Evolutionary conservation across 306 rosid species (phyloP).

Genomic region (Lathyrus sativus): DNA sequence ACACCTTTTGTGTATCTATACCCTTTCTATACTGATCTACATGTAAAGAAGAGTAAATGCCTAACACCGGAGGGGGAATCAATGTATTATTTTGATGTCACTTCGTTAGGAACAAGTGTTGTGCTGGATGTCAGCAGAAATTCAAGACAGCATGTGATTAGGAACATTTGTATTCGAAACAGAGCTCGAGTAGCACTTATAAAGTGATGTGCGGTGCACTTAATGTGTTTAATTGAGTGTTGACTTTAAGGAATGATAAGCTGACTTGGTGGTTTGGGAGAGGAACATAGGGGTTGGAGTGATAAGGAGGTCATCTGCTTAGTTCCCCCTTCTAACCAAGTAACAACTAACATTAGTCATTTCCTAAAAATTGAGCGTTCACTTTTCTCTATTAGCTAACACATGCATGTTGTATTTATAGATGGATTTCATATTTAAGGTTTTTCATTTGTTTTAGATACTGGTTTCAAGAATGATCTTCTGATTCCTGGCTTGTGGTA

Average conservation of each 20-base stretch:
- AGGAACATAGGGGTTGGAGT: too few relatives aligned
- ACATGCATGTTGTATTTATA: constrained; percentile 21
- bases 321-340: too few relatives aligned
- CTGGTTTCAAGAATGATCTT: constrained; percentile 29
- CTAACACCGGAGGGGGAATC: not conserved
- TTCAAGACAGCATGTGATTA: constrained; percentile 10
- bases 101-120: not conserved
- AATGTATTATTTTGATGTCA: constrained; percentile 20
- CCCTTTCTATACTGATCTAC: constrained; percentile 15
- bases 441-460: constrained; percentile 26
- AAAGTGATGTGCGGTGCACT: constrained; percentile 13
- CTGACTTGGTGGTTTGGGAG: too few relatives aligned
- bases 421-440: constrained; percentile 28
- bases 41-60: constrained; percentile 10
- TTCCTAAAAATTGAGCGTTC: too few relatives aligned
- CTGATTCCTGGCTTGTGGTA: constrained; percentile 45
- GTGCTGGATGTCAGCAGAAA: not conserved
- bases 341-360: too few relatives aligned
- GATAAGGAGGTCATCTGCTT: too few relatives aligned
- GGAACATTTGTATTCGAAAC: constrained; percentile 6
- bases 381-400: constrained; percentile 3
- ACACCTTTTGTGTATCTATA: not conserved
- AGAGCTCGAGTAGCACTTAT: constrained; percentile 12
- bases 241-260: constrained; percentile 1
- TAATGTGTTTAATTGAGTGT: constrained; percentile 21